A percentile compares a stretch with the other conserved stretches of the same genome.
Conservation (phyloP, 176 grass and related monocot genomes). For the Oryza longistaminata region DNA sequence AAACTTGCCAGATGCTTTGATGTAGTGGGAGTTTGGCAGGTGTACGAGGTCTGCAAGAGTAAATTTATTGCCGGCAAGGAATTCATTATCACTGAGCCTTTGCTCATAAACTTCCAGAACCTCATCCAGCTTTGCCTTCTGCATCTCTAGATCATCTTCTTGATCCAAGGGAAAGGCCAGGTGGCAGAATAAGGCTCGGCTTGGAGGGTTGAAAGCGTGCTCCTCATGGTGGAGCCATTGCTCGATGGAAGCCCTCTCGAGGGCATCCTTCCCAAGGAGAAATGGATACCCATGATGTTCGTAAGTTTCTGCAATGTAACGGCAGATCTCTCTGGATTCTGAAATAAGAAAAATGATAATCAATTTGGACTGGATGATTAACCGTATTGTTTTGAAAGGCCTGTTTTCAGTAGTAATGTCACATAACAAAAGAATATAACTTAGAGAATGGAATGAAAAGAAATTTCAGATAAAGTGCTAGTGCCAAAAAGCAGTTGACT, state of each 20-base stretch:
- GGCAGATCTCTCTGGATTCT: slow-evolving; percentile 95
- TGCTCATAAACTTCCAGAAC: slow-evolving; percentile 90
- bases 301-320: slow-evolving; percentile 67
- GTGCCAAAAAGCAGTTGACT: background rate
- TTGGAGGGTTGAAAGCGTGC: slow-evolving; percentile 84
- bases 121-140: slow-evolving; percentile 55
- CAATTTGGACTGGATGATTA: slow-evolving; percentile 7
- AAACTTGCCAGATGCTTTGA: slow-evolving; percentile 57
- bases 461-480: background rate
- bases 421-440: background rate
- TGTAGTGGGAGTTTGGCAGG: slow-evolving; percentile 75
- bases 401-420: background rate
- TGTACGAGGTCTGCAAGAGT: slow-evolving; percentile 84
- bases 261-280: slow-evolving; percentile 74
- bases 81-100: slow-evolving; percentile 65
- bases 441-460: slow-evolving; percentile 5
- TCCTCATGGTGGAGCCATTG: slow-evolving; percentile 95
- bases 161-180: slow-evolving; percentile 58
- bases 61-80: slow-evolving; percentile 72
- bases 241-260: slow-evolving; percentile 85
- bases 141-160: slow-evolving; percentile 39
- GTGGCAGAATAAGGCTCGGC: slow-evolving; percentile 73
- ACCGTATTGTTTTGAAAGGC: background rate
- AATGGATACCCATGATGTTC: slow-evolving; percentile 48
- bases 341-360: slow-evolving; percentile 24